Conservation (phyloP, 768 basidiomycete species). For the Piloderma croceum region DNA sequence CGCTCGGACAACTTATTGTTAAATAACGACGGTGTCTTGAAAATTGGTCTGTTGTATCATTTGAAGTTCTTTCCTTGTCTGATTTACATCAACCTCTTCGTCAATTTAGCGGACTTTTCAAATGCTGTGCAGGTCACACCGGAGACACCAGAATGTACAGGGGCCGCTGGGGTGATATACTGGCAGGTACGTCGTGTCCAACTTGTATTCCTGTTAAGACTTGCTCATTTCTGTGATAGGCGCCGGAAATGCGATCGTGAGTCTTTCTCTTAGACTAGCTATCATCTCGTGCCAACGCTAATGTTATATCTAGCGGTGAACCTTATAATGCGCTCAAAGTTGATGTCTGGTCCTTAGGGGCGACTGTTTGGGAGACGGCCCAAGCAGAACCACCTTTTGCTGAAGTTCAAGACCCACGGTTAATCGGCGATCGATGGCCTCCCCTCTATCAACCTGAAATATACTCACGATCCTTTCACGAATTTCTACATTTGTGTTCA, state of each 20-base stretch:
- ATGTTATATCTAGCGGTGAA: constrained; percentile 38
- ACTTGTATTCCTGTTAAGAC: background rate
- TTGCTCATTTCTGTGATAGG: constrained; percentile 28
- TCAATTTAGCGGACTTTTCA: constrained; percentile 70
- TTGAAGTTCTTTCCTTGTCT: no score
- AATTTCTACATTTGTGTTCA: constrained; percentile 65
- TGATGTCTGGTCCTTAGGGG: constrained; percentile 78
- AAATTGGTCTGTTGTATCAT: constrained; percentile 53
- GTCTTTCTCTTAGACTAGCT: constrained; percentile 16
- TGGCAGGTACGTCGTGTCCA: constrained; percentile 55
- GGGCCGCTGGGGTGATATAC: constrained; percentile 66
- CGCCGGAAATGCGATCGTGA: constrained; percentile 72
- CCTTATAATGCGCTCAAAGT: constrained; percentile 70
- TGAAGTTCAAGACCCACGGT: constrained; percentile 40
- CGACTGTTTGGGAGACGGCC: constrained; percentile 80
- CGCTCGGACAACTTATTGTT: constrained; percentile 80
- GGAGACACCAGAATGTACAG: constrained; percentile 46
- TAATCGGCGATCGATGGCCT: constrained; percentile 60
- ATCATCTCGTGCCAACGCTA: constrained; percentile 7
- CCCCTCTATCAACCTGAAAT: constrained; percentile 50
- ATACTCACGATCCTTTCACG: constrained; percentile 65
- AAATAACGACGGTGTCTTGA: constrained; percentile 62
- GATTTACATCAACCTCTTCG: background rate
- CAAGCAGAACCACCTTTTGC: constrained; percentile 71
- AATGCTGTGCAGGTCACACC: constrained; percentile 57